Conservation (phyloP, 768 basidiomycete species). For the Epithele typhae region DNA sequence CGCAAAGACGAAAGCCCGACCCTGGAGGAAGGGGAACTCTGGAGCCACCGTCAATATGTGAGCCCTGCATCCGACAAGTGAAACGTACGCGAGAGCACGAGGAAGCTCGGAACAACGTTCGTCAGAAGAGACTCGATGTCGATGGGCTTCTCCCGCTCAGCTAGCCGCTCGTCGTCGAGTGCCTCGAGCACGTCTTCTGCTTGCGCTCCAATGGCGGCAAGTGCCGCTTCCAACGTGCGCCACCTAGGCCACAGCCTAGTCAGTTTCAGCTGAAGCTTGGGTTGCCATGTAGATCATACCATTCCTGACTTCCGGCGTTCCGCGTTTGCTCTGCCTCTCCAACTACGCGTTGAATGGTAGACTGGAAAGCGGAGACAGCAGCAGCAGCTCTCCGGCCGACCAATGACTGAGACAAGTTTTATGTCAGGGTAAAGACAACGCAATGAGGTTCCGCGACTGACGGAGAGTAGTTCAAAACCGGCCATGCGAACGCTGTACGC, state of each 20-base stretch:
- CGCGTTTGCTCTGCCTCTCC: conserved; percentile 50
- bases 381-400: conserved; percentile 50
- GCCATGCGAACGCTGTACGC: conserved; percentile 79
- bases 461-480: conserved; percentile 78
- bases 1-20: conserved; percentile 91
- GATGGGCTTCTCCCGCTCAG: conserved; percentile 59
- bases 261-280: background rate
- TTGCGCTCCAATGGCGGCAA: conserved; percentile 80
- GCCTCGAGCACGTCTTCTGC: conserved; percentile 72
- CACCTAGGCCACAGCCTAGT: conserved; percentile 54
- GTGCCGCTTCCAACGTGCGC: conserved; percentile 82
- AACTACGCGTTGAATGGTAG: conserved; percentile 51
- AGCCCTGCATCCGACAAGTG: no score
- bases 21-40: conserved; percentile 94
- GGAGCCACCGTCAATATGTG: background rate
- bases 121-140: conserved; percentile 75
- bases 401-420: conserved; percentile 29
- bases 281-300: conserved; percentile 37
- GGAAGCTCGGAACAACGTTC: conserved; percentile 72
- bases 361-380: conserved; percentile 51
- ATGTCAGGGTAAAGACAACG: no score
- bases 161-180: conserved; percentile 70
- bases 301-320: conserved; percentile 52
- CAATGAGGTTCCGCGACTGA: conserved; percentile 33
- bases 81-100: conserved; percentile 59